phyloP scores from a whole-genome alignment of 495 filamentous ascomycete genomes.

The Hypoxylon trugodes region DNA sequence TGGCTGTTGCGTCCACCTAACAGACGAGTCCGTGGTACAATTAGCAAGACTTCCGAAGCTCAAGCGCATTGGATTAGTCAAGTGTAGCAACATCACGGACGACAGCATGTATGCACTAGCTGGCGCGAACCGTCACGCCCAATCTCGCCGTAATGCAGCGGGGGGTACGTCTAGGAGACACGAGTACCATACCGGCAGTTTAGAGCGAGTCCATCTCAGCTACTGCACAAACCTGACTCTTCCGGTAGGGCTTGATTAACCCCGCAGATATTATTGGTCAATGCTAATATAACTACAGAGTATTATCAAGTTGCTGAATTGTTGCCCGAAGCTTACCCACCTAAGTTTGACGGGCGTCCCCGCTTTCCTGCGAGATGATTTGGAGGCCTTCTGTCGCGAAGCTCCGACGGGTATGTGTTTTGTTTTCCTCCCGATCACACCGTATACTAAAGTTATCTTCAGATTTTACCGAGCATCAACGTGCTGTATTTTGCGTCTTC shows the following conservation, averaged over 20 bases:
- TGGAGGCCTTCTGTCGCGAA: conserved; percentile 83
- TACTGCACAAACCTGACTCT: conserved; percentile 88
- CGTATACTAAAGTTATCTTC: conserved; percentile 39
- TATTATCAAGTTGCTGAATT: conserved; percentile 87
- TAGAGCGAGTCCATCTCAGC: conserved; percentile 96
- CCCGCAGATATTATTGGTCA: neutral
- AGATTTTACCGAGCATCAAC: conserved; percentile 97
- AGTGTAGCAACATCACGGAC: conserved; percentile 90
- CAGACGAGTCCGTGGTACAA: conserved; percentile 84
- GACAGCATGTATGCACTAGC: conserved; percentile 85
- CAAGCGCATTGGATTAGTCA: conserved; percentile 92
- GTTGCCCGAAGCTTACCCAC: conserved; percentile 92
- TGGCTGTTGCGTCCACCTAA: conserved; percentile 91
- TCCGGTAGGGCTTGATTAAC: conserved; percentile 62
- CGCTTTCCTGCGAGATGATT: conserved; percentile 77
- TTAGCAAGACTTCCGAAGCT: conserved; percentile 90
- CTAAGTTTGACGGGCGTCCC: conserved; percentile 95
- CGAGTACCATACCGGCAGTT: conserved; percentile 56
- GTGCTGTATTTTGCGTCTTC: conserved; percentile 96
- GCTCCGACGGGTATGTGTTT: conserved; percentile 71
- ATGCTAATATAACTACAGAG: conserved; percentile 65
- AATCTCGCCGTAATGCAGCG: conserved; percentile 58
- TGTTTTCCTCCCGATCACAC: neutral
- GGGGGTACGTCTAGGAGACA: conserved; percentile 44
- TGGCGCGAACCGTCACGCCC: conserved; percentile 60